Evolutionary conservation across 805 yeast species (phyloP), one percentile per base, ranked within the genome.

Genomic region (Candida patagonica): DNA sequence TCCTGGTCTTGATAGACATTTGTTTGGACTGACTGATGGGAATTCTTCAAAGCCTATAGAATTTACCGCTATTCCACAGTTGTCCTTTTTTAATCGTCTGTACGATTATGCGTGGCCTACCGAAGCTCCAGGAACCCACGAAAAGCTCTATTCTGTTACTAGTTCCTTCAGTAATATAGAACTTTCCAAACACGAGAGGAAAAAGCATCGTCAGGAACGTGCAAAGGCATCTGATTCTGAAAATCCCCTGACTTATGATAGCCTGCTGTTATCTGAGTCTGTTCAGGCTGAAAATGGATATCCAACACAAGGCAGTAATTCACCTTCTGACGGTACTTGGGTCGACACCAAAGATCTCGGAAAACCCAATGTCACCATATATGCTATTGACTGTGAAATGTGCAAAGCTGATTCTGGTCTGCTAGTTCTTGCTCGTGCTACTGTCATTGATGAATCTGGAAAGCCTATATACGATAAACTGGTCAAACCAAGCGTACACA

Each of bases 381-480:
- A 74, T 62, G 92, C 94, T 0, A 48, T 92, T 15, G 98, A 89
- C 61, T 92, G 98, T 66, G 98, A 89, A 61, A 92, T 89, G 86
- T 86, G 96, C 56, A 62, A 69, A 42, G 61, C 88, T 0, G 71
- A 64, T 0, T 46, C 53, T 1, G 87, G 86, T 0, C 35, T 34
- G 8, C 68, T 70, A 30, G 94, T 75, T 1, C 64, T 89, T 30
- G 76, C 97, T 0, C 67, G 96, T 39, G 74, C 84, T 0, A 82
- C 95, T 2, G 48, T 92, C 7, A 71, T 87, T 1, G 78, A 82
- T 55, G 75, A 72, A 49, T 68, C 75, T 37, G 72, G 70, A 13
- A 41, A 45, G 27, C 68, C 72, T 4, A 56, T 89, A 0, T 60
- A 80, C 43, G 95, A 88, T 54, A 71, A 76, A 46, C 68, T 76